Conservation (phyloP, 208 protist species). For the Tetramitus jugosus region DNA sequence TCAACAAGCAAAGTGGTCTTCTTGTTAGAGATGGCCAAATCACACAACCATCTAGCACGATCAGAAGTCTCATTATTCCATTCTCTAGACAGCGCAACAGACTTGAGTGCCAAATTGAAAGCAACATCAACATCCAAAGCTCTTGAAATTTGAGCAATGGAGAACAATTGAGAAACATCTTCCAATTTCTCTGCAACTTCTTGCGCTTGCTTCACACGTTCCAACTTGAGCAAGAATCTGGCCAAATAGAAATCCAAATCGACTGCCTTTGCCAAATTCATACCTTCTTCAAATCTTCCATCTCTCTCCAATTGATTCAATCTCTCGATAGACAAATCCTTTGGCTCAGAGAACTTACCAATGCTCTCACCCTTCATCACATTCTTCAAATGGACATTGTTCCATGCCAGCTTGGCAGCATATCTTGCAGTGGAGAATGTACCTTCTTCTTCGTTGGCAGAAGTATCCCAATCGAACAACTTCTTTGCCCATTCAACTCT, state of each 20-base stretch:
- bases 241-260: constrained; percentile 14
- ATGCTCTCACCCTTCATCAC: constrained; percentile 5
- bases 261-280: constrained; percentile 9
- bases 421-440: not conserved
- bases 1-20: not conserved
- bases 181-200: not conserved
- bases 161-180: not conserved
- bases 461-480: constrained; percentile 1
- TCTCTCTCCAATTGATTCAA: constrained; percentile 17
- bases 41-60: not conserved
- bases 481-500: not conserved
- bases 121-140: not conserved
- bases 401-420: not conserved
- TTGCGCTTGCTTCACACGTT: not conserved
- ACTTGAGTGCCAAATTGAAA: not conserved
- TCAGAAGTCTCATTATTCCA: not conserved
- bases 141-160: constrained; percentile 13
- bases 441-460: not conserved
- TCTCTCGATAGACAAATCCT: not conserved
- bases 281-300: constrained; percentile 10
- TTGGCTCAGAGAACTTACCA: constrained; percentile 8
- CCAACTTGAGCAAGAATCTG: constrained; percentile 11
- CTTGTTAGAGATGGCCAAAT: not conserved
- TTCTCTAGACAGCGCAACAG: not conserved
- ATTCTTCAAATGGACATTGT: not conserved